Percentiles rank a stretch among this genome's conserved stretches.
phyloP scores from a whole-genome alignment of 2,329 filamentous ascomycete species.

The Aspergillus uvarum region DNA sequence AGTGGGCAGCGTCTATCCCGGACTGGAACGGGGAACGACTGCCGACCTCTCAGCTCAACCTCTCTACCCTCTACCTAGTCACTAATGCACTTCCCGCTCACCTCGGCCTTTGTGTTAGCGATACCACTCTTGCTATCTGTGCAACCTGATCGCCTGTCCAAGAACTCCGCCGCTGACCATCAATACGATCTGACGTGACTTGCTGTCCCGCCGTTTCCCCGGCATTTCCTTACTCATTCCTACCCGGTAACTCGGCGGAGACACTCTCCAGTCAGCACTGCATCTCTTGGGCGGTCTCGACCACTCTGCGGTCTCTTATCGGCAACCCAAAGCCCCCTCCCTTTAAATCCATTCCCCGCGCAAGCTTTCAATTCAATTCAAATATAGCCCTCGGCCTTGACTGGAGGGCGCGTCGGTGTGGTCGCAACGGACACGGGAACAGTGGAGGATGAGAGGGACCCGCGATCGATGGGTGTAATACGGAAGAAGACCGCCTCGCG shows the following conservation, averaged over 20 bases:
- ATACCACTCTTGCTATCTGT: neutral
- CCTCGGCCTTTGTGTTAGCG: neutral
- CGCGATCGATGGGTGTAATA: slow-evolving; percentile 77
- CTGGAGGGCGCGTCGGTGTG: slow-evolving; percentile 30
- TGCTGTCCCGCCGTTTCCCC: slow-evolving; percentile 1
- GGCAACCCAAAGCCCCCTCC: slow-evolving; percentile 7
- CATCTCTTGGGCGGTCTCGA: slow-evolving; percentile 16
- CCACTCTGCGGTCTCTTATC: slow-evolving; percentile 4
- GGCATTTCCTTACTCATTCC: slow-evolving; percentile 7
- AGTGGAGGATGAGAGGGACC: slow-evolving; percentile 42
- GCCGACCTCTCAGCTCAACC: neutral
- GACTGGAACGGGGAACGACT: neutral
- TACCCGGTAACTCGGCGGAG: slow-evolving; percentile 11
- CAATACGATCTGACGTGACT: neutral
- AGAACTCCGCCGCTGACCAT: neutral
- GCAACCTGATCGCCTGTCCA: neutral
- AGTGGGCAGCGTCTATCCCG: no score
- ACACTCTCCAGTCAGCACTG: slow-evolving; percentile 5
- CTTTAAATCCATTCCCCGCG: slow-evolving; percentile 1
- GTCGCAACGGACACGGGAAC: slow-evolving; percentile 34
- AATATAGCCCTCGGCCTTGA: slow-evolving; percentile 27
- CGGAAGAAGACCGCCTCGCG: slow-evolving; percentile 89
- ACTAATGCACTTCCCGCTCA: neutral
- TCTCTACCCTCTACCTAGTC: no score
- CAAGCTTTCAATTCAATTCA: slow-evolving; percentile 1